Percentiles rank a stretch among this genome's conserved stretches.
These are phyloP conservation scores for Citrus australasica DNA, from an alignment of 345 rosid species.

Conservation along the genomic window DNA sequence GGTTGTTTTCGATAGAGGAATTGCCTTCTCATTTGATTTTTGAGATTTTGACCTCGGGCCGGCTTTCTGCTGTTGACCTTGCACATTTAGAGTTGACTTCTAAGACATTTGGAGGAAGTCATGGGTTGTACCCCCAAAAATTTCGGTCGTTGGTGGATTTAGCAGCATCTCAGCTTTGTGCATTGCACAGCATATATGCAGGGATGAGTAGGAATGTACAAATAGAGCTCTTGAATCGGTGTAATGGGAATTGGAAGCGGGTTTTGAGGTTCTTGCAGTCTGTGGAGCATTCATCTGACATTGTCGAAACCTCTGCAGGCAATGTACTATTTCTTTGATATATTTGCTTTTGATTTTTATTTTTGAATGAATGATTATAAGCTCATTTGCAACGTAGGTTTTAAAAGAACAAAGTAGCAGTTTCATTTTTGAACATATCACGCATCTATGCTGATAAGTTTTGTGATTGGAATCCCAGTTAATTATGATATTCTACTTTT, in stretches of 20 bases:
- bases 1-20: constrained; percentile 58
- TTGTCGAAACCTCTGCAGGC: constrained; percentile 83
- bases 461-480: not conserved
- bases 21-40: constrained; percentile 86
- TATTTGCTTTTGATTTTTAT: constrained; percentile 5
- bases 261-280: constrained; percentile 86
- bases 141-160: constrained; percentile 77
- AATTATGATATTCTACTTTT: not conserved
- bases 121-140: constrained; percentile 58
- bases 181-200: constrained; percentile 41
- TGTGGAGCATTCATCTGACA: constrained; percentile 68
- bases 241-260: constrained; percentile 84
- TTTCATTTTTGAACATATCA: not conserved
- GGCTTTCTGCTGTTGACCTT: constrained; percentile 68
- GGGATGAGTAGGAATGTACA: constrained; percentile 52
- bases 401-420: not conserved
- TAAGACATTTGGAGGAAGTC: constrained; percentile 64
- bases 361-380: not conserved
- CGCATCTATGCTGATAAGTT: not conserved
- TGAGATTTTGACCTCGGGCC: constrained; percentile 69
- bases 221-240: constrained; percentile 65
- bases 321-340: constrained; percentile 60
- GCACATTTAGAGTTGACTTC: constrained; percentile 74
- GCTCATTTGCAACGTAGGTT: not conserved
- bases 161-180: constrained; percentile 79